phyloP scores from a whole-genome alignment of 352 stramenopile species.

The Achlya hypogyna region DNA sequence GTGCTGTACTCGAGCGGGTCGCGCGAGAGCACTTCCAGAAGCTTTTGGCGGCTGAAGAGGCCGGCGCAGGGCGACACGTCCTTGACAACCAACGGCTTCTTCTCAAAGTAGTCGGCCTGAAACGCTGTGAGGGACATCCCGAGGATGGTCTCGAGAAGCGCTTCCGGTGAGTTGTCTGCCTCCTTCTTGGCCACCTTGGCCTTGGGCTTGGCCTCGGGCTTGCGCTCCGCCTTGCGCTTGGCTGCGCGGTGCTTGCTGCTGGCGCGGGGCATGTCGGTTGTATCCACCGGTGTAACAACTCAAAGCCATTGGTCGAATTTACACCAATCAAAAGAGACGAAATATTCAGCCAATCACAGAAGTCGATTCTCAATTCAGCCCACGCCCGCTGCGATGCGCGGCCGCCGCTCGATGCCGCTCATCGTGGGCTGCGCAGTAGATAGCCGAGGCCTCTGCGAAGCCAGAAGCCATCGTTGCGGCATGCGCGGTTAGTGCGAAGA shows the following conservation, averaged over 20 bases:
- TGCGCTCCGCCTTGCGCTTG: neutral
- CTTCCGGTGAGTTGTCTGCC: neutral
- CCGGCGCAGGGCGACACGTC: constrained; percentile 18
- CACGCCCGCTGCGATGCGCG: no score
- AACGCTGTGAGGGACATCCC: constrained; percentile 56
- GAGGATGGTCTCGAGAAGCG: neutral
- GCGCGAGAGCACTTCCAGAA: constrained; percentile 44
- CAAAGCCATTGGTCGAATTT: neutral
- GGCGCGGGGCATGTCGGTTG: neutral
- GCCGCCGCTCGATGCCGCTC: no score
- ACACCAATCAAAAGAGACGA: neutral
- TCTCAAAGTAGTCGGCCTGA: constrained; percentile 70
- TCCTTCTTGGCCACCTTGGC: neutral
- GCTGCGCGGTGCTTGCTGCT: neutral
- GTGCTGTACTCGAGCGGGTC: constrained; percentile 46
- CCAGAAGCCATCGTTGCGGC: no score
- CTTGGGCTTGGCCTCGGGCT: neutral
- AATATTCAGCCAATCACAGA: no score
- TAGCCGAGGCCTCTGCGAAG: no score
- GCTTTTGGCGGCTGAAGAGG: constrained; percentile 58
- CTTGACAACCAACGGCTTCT: constrained; percentile 52
- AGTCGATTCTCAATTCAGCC: no score
- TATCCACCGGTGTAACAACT: neutral
- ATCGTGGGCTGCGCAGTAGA: no score
- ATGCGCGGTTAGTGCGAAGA: no score